Conservation (phyloP, 2,329 filamentous ascomycete species). For the Arthroderma sp. region DNA sequence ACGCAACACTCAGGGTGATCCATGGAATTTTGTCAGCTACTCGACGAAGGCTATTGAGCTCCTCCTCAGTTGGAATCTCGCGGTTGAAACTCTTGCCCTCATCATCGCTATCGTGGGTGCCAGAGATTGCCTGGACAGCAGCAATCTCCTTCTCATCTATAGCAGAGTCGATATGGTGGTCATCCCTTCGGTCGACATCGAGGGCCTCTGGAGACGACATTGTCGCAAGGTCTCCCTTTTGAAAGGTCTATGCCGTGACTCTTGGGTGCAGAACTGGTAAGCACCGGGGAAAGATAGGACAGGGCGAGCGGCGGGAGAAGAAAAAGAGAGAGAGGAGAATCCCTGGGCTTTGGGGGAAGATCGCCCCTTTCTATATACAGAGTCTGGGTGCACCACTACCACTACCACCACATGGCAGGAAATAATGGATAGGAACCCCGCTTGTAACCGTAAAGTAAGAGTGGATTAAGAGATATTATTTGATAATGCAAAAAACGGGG, state of each 20-base stretch:
- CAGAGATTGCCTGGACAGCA: conserved; percentile 4
- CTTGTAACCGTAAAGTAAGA: conserved; percentile 8
- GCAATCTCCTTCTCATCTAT: conserved; percentile 9
- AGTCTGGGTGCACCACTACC: neutral
- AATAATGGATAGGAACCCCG: conserved; percentile 5
- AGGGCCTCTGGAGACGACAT: neutral
- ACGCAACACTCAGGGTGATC: conserved; percentile 55
- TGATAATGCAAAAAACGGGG: too few species aligned
- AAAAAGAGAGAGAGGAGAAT: conserved; percentile 4
- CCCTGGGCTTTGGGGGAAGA: conserved; percentile 4
- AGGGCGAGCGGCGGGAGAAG: neutral
- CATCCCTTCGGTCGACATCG: neutral
- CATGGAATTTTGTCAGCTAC: conserved; percentile 40
- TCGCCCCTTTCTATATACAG: conserved; percentile 7
- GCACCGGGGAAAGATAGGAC: neutral
- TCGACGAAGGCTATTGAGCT: conserved; percentile 23
- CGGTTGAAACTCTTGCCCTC: conserved; percentile 5
- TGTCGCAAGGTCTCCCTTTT: neutral
- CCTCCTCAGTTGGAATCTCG: conserved; percentile 20
- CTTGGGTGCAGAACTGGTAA: neutral
- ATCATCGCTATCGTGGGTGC: conserved; percentile 9
- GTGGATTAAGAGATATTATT: too few species aligned
- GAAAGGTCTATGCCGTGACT: neutral
- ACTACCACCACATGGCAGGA: neutral
- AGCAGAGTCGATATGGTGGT: neutral